Base-by-base conservation (phyloP, 2,329 filamentous ascomycete genomes). In the Stemphylium lycopersici region DNA sequence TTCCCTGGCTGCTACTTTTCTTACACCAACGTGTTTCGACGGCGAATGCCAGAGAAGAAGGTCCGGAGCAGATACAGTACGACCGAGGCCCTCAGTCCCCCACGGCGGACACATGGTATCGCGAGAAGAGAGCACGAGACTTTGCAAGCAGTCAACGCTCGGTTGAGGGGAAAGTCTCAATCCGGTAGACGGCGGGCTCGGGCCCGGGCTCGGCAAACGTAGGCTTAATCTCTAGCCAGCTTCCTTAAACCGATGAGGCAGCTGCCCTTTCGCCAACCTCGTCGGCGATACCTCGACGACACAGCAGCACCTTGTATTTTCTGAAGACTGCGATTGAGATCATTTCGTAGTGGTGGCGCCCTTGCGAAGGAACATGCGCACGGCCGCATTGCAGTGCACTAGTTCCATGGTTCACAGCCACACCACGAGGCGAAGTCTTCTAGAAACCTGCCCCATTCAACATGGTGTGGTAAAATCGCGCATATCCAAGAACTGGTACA, bases 321-420 rank as follows among this genome's bases (percentile, higher is more conserved):
- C 22, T 29, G 46, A 33, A 18, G 32, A 33, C 22, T 16, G 13
- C 11, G 11, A 46, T 20, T 24, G 36, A 26, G 36, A 18, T 13
- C 8, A 16, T 26, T 45, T 22, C 16, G n/a, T 20, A 22, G 29
- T 36, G 12, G 16, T 10, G 24, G 20, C 13, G 24, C 20, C 24
- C 22, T 16, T 40, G 20, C n/a, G n/a, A 31, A 53, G 32, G 15
- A 10, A n/a, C 16, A 38, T n/a, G 22, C 36, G 16, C 29, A 52
- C 34, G 40, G 38, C 33, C 37, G 31, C 39, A 46, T 42, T 32
- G 45, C 42, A 37, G 38, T 26, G 37, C 36, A 45, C 38, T 58
- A 56, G 48, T 33, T 40, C 41, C 52, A 55, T 44, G 45, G 24
- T 32, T 50, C 54, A 62, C 54, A 62, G 61, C 61, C 61, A 64